Conservation (phyloP, 192 early-diverging fungal genomes). For the Chytriomyces sp. region DNA sequence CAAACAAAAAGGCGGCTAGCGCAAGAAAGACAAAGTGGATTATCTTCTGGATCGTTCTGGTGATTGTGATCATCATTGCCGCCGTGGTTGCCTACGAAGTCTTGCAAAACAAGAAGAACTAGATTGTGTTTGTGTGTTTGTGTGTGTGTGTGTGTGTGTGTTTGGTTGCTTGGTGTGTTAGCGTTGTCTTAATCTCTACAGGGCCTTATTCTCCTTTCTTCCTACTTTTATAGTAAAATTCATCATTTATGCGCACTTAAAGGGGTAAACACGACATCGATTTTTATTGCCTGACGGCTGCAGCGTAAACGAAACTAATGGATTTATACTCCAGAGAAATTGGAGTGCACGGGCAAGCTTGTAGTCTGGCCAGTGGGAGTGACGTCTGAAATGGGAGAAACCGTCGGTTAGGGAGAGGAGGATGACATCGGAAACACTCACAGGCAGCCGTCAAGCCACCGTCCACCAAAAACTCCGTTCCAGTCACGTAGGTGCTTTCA, state of each 20-base stretch:
- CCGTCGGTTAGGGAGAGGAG: not conserved
- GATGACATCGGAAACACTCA: constrained; percentile 29
- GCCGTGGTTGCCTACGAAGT: not conserved
- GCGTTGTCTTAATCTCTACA: too few species aligned
- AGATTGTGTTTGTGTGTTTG: not conserved
- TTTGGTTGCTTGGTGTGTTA: too few species aligned
- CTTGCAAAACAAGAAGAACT: not conserved
- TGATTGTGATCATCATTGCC: not conserved
- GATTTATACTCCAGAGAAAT: constrained; percentile 38
- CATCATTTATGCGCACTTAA: too few species aligned
- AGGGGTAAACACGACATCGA: too few species aligned
- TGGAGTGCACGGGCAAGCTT: constrained; percentile 24
- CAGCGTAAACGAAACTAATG: too few species aligned
- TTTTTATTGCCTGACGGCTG: too few species aligned
- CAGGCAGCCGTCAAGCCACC: constrained; percentile 80
- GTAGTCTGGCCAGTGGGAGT: constrained; percentile 39
- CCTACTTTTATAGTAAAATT: too few species aligned
- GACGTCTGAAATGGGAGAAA: constrained; percentile 26
- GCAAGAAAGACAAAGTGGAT: constrained; percentile 9
- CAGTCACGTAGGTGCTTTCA: constrained; percentile 76
- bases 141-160: not conserved
- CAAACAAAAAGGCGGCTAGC: not conserved
- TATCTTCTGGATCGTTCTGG: not conserved
- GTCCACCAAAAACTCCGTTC: constrained; percentile 80
- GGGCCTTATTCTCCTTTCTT: too few species aligned